A percentile compares a stretch with the other conserved stretches of the same genome.
phyloP scores from a whole-genome alignment of 2,329 filamentous ascomycete species.

The Penicillium sp. region DNA sequence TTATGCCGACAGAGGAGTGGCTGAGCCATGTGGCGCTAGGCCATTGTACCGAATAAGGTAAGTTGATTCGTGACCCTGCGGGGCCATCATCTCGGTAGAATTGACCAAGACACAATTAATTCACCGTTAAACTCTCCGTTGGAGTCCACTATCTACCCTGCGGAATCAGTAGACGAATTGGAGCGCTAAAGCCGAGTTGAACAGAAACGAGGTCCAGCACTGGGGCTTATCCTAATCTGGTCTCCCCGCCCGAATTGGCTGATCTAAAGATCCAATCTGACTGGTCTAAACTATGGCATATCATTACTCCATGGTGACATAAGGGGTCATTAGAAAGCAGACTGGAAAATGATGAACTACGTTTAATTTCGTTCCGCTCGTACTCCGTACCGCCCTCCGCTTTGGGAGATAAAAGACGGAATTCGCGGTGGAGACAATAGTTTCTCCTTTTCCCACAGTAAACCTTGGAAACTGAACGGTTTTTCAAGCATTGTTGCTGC shows the following conservation, averaged over 20 bases:
- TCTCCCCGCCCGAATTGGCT: not conserved
- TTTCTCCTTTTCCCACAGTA: not conserved
- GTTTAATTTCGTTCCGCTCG: not conserved
- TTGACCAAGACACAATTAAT: not conserved
- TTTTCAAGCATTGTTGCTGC: not conserved
- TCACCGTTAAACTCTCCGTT: not conserved
- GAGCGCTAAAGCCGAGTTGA: not conserved
- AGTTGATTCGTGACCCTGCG: not conserved
- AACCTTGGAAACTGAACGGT: not conserved
- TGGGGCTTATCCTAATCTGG: not conserved
- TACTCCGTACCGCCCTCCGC: not conserved
- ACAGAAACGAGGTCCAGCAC: not conserved
- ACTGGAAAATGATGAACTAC: not conserved
- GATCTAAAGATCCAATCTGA: not conserved
- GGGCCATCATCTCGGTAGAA: not conserved
- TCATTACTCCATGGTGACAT: not conserved
- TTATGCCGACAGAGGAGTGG: not conserved
- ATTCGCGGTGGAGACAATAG: not conserved
- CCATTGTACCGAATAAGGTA: not conserved
- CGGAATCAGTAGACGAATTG: not conserved
- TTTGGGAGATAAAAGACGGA: not conserved
- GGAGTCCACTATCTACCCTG: not conserved
- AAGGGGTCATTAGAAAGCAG: not conserved
- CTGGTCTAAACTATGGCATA: not conserved
- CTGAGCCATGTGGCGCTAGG: not conserved